A percentile compares a stretch with the other conserved stretches of the same genome.
Conservation (phyloP, 2,329 filamentous ascomycete genomes). For the Hortaea sp. region DNA sequence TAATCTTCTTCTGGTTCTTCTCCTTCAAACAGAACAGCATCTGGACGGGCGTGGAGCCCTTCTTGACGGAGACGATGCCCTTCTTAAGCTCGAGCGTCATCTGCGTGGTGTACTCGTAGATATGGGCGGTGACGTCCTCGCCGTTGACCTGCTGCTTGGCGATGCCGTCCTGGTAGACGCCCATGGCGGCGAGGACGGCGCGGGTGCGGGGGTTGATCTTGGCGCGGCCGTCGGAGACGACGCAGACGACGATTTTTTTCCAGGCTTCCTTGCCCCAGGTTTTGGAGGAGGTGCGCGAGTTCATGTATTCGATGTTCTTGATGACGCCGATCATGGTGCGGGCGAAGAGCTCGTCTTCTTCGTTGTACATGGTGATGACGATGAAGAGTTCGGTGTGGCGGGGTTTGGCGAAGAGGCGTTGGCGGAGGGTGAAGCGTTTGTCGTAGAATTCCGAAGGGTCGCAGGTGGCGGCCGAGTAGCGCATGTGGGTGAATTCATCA, state of each 20-base stretch:
- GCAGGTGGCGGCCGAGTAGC: conserved; percentile 90
- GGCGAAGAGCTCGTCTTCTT: conserved; percentile 91
- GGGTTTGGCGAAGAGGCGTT: conserved; percentile 84
- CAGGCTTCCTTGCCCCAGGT: conserved; percentile 98
- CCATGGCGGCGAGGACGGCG: conserved; percentile 82
- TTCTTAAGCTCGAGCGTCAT: conserved; percentile 84
- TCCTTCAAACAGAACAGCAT: conserved; percentile 98
- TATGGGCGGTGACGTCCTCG: conserved; percentile 92
- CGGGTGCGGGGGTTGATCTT: conserved; percentile 93
- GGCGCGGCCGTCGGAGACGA: conserved; percentile 91
- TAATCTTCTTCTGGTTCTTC: conserved; percentile 99
- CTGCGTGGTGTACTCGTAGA: conserved; percentile 87
- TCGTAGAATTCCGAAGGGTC: conserved; percentile 82
- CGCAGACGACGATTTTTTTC: conserved; percentile 99
- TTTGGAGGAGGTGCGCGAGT: conserved; percentile 81
- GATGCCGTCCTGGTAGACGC: conserved; percentile 96
- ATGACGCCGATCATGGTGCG: conserved; percentile 94
- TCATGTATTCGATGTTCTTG: conserved; percentile 99
- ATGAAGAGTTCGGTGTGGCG: conserved; percentile 93
- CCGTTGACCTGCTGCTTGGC: conserved; percentile 96
- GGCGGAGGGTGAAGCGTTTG: conserved; percentile 81
- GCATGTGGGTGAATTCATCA: conserved; percentile 83
- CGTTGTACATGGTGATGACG: conserved; percentile 97
- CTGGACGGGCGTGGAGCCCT: conserved; percentile 79
- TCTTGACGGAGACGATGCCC: conserved; percentile 73